Base-by-base conservation (phyloP, 2,329 filamentous ascomycete genomes). In the Colletotrichum eleusines region DNA sequence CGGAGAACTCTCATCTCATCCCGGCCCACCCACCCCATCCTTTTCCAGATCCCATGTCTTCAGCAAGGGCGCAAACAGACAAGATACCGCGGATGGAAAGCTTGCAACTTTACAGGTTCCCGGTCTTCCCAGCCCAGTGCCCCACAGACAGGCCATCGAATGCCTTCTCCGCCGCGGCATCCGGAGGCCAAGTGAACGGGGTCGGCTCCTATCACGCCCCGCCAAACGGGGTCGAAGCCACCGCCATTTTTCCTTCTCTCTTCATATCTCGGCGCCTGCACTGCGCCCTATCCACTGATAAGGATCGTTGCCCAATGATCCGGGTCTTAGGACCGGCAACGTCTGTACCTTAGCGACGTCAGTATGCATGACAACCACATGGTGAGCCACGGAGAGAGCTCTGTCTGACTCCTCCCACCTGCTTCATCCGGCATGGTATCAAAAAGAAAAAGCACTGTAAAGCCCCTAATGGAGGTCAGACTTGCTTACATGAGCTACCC, bases 271-370 rank as follows among this genome's bases (percentile, higher is more conserved):
- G 51, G 44, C 44, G 68, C 28, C 44, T 63, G 35, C 48, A 53
- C 38, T 46, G 51, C 58, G 53, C 31, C 35, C 51, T 65, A 51
- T 68, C 68, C 68, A 68, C 68, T 68, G 68, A 71, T 71, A 71
- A 71, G 57, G 35, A 42, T 23, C n/a, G 33, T 23, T 38, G 31
- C 46, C 68, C 68, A 71, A 71, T 71, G 58, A 63, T 38, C 67
- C 64, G 64, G 68, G n/a, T 46, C 31, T 54, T 28, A 14, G 12
- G 35, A 20, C 51, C 53, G 58, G 61, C 57, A 38, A 53, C 31
- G 3, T 6, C 33, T 38, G 3, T 28, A 46, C 48, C 11, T 40
- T 20, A 48, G 8, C 50, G 64, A 71, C 64, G 68, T 68, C 68
- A 71, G 53, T 59, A 23, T 67, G 31, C 68, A 71, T 58, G 58